Base-by-base conservation (phyloP, 2,329 filamentous ascomycete species). In the Scortechinia acanthostroma region DNA sequence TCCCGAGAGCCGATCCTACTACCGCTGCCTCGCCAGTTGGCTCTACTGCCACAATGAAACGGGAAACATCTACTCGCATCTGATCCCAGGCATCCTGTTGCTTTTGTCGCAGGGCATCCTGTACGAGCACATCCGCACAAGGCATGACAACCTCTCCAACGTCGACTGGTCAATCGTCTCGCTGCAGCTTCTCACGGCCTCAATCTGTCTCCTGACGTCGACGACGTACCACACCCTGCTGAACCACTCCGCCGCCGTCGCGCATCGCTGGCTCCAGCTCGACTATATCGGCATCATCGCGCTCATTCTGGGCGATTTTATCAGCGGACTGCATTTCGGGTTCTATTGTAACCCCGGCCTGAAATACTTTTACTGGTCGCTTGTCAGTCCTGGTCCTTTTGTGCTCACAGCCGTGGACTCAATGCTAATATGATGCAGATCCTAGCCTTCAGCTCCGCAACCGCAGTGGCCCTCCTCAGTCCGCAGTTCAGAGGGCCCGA, bases 31-130 rank as follows among this genome's bases (percentile, higher is more conserved):
- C 44, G 45, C 51, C 15, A 72, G 68, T 50, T 64, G 61, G 57
- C 46, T 52, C 3, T 66, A 68, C 52, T 48, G 65, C 13, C 68
- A 70, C 53, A 70, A 70, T 48, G 67, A 71, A 51, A 57, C 62
- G 0, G 49, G 61, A 51, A 70, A 69, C 48, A 69, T 70, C 42
- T 68, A 61, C 49, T 63, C 66, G 15, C 66, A 71, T 51, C 58
- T 75, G 3, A 49, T 75, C 2, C 70, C 71, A 0, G 66, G 61
- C 10, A 33, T 70, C 2, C 17, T 59, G 19, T 61, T 62, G 43
- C 44, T 64, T n/a, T 30, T 62, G 4, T 55, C 55, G 19, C 58
- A 65, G 47, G 49, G 47, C 4, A 44, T 53, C 2, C 53, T 63
- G 6, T 48, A 53, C 3, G 48, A 53, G 33, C 49, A 47, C 3